phyloP scores from a whole-genome alignment of 345 rosid species.

The Populus ilicifolia region DNA sequence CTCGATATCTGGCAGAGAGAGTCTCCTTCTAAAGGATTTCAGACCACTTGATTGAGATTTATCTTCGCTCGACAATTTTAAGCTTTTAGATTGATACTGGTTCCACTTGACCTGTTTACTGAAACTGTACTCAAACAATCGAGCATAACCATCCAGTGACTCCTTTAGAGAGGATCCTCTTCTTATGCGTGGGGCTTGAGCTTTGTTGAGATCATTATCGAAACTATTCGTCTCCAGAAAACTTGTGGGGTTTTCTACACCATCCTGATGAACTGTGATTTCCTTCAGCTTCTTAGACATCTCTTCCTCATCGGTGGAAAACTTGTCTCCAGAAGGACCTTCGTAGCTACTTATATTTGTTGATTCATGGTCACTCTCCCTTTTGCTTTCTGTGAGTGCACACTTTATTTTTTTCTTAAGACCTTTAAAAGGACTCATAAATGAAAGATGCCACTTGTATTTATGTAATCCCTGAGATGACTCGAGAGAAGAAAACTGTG shows the following conservation, averaged over 20 bases:
- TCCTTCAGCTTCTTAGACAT: constrained; percentile 4
- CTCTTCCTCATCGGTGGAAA: constrained; percentile 18
- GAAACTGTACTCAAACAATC: constrained; percentile 42
- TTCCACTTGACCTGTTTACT: constrained; percentile 34
- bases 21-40: constrained; percentile 58
- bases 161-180: constrained; percentile 51
- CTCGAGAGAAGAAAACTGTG: constrained; percentile 20
- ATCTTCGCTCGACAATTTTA: constrained; percentile 52
- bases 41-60: constrained; percentile 30
- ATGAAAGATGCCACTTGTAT: constrained; percentile 47
- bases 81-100: constrained; percentile 47
- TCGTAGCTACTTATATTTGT: neutral
- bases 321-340: constrained; percentile 15
- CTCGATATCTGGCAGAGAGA: constrained; percentile 75
- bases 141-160: constrained; percentile 52
- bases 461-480: constrained; percentile 22
- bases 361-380: constrained; percentile 13
- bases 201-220: constrained; percentile 17
- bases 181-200: constrained; percentile 11
- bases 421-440: constrained; percentile 44
- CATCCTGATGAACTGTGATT: constrained; percentile 12
- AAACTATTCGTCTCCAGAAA: constrained; percentile 11
- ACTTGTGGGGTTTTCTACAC: constrained; percentile 11
- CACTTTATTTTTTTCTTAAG: constrained; percentile 59
- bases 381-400: constrained; percentile 44